Conservation (phyloP, 495 filamentous ascomycete genomes). For the Neohortaea acidophila region DNA sequence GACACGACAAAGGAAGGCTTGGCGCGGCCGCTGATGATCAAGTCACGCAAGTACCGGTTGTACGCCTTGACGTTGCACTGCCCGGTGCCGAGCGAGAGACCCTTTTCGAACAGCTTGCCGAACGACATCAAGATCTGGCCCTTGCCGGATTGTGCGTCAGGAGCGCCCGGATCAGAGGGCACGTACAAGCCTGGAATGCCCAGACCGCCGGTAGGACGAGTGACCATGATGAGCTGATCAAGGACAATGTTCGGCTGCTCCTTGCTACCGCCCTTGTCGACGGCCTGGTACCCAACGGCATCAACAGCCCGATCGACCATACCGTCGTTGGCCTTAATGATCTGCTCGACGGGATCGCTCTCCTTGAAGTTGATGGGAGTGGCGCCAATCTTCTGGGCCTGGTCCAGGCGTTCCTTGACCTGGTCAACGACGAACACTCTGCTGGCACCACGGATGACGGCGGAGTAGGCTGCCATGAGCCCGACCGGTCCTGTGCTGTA, state of each 20-base stretch:
- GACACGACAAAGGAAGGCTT: slow-evolving; percentile 43
- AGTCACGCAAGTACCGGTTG: slow-evolving; percentile 40
- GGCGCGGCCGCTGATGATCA: slow-evolving; percentile 42
- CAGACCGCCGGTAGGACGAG: slow-evolving; percentile 24
- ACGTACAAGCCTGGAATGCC: slow-evolving; percentile 30
- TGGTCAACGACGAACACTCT: slow-evolving; percentile 40
- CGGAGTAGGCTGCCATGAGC: slow-evolving; percentile 43
- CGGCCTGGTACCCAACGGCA: slow-evolving; percentile 41
- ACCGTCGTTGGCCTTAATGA: slow-evolving; percentile 26
- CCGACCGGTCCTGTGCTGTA: slow-evolving; percentile 35
- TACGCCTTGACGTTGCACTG: slow-evolving; percentile 49
- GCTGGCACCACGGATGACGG: slow-evolving; percentile 36
- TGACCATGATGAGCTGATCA: slow-evolving; percentile 27
- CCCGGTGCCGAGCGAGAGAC: slow-evolving; percentile 24
- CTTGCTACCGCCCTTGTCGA: slow-evolving; percentile 26
- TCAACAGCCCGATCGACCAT: slow-evolving; percentile 41
- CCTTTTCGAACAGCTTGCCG: slow-evolving; percentile 48
- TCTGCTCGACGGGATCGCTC: slow-evolving; percentile 23
- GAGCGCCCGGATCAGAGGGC: slow-evolving; percentile 25
- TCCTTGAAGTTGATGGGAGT: slow-evolving; percentile 23
- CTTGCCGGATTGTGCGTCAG: slow-evolving; percentile 31
- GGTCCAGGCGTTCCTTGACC: slow-evolving; percentile 36
- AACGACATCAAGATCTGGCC: slow-evolving; percentile 44
- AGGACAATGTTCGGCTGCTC: slow-evolving; percentile 29
- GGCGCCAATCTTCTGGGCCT: slow-evolving; percentile 39